These are phyloP conservation scores for Kazachstania taianensis DNA, from an alignment of 805 yeast genomes.

Conservation along the genomic window DNA sequence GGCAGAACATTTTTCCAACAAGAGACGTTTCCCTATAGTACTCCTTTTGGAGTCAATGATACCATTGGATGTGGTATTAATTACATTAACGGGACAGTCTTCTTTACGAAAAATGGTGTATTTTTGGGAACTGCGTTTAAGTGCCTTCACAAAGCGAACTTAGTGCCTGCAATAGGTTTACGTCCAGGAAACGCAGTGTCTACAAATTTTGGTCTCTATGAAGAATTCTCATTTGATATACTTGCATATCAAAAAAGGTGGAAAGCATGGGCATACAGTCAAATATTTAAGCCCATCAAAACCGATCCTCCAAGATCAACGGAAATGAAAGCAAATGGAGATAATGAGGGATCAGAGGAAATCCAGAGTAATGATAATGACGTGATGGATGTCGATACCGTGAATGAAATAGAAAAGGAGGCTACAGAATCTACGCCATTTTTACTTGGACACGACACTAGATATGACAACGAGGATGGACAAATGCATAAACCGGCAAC, in stretches of 20 bases:
- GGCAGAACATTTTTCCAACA: no score
- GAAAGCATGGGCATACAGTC: conserved; percentile 31
- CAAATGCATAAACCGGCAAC: conserved; percentile 16
- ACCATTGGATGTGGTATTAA: conserved; percentile 79
- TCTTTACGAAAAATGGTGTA: conserved; percentile 77
- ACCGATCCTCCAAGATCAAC: no score
- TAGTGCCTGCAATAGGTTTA: conserved; percentile 41
- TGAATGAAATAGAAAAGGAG: conserved; percentile 2
- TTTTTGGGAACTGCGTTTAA: conserved; percentile 45
- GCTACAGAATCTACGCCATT: conserved; percentile 16
- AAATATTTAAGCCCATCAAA: conserved; percentile 18
- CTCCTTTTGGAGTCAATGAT: conserved; percentile 45
- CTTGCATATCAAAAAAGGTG: conserved; percentile 39
- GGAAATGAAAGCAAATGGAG: background rate
- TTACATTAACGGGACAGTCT: conserved; percentile 50
- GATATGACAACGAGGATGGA: conserved; percentile 8
- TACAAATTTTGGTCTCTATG: conserved; percentile 36
- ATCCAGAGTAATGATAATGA: conserved; percentile 5
- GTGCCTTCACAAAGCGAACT: conserved; percentile 31
- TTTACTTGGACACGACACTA: conserved; percentile 10
- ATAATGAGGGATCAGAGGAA: background rate
- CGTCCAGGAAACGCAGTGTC: conserved; percentile 28
- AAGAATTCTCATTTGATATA: conserved; percentile 54
- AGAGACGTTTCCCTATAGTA: no score
- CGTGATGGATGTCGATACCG: conserved; percentile 22